Conservation (phyloP, 108 stramenopile genomes). For the Parmales sp. region DNA sequence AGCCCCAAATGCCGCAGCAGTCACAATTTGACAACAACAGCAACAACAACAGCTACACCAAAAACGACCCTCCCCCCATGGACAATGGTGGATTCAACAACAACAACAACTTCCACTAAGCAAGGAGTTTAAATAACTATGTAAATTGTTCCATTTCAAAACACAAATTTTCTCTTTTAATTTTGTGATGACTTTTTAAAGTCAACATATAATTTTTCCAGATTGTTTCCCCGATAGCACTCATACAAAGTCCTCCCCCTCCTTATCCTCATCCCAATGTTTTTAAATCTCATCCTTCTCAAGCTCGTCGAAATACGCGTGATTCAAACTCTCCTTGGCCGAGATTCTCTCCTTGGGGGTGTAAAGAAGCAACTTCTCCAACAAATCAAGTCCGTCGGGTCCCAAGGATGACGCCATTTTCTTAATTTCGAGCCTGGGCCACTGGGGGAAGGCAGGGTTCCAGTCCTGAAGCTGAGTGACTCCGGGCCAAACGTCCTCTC, state of each 20-base stretch:
- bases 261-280: neutral
- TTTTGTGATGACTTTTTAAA: too few relatives aligned
- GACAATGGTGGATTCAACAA: too few relatives aligned
- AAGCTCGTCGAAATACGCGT: constrained; percentile 94
- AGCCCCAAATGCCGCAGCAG: too few relatives aligned
- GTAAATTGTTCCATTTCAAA: too few relatives aligned
- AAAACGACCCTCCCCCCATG: too few relatives aligned
- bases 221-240: too few relatives aligned
- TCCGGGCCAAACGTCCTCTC: constrained; percentile 81
- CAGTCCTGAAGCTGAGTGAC: constrained; percentile 71
- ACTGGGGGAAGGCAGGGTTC: constrained; percentile 73
- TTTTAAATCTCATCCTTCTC: constrained; percentile 65
- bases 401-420: constrained; percentile 31
- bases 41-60: too few relatives aligned
- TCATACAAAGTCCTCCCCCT: neutral
- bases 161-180: too few relatives aligned
- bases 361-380: constrained; percentile 77
- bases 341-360: constrained; percentile 90
- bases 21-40: too few relatives aligned
- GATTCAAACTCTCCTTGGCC: constrained; percentile 81
- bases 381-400: constrained; percentile 52
- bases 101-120: too few relatives aligned
- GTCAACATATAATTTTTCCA: too few relatives aligned
- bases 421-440: constrained; percentile 36
- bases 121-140: too few relatives aligned